These are phyloP conservation scores for Colletotrichum ledebouriae DNA, from an alignment of 2,329 filamentous ascomycete genomes.

Conservation along the genomic window DNA sequence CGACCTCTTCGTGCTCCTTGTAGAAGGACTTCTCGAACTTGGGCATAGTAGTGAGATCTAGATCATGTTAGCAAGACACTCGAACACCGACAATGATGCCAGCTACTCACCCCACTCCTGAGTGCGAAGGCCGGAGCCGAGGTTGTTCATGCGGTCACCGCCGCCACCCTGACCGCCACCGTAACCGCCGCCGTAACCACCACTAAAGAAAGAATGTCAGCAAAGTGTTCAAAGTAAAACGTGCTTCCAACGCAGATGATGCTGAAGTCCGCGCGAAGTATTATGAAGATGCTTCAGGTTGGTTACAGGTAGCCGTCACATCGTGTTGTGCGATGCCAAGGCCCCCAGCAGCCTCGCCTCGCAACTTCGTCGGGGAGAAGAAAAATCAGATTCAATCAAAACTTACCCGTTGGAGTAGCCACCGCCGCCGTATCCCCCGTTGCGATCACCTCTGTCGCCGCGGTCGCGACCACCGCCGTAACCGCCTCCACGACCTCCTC, in stretches of 20 bases:
- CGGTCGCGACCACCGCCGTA: slow-evolving; percentile 50
- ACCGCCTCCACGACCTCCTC: slow-evolving; percentile 46
- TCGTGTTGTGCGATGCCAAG: slow-evolving; percentile 20
- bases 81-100: not conserved
- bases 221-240: slow-evolving; percentile 33
- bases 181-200: slow-evolving; percentile 61
- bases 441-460: slow-evolving; percentile 47
- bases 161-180: slow-evolving; percentile 66
- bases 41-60: slow-evolving; percentile 82
- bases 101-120: slow-evolving; percentile 84
- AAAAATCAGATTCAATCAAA: slow-evolving; percentile 48
- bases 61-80: slow-evolving; percentile 43
- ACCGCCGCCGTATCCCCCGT: slow-evolving; percentile 48
- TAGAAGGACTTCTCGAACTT: slow-evolving; percentile 99
- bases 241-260: slow-evolving; percentile 18
- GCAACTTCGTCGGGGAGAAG: slow-evolving; percentile 47
- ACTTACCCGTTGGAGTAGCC: slow-evolving; percentile 60
- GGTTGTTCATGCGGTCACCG: slow-evolving; percentile 93
- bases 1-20: slow-evolving; percentile 90
- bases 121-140: slow-evolving; percentile 88
- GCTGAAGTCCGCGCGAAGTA: not conserved
- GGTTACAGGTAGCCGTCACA: not conserved
- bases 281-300: slow-evolving; percentile 2
- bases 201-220: slow-evolving; percentile 59
- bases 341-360: slow-evolving; percentile 21